Conservation (phyloP, 1,139 yeast species). For the Zygosaccharomyces sapae region DNA sequence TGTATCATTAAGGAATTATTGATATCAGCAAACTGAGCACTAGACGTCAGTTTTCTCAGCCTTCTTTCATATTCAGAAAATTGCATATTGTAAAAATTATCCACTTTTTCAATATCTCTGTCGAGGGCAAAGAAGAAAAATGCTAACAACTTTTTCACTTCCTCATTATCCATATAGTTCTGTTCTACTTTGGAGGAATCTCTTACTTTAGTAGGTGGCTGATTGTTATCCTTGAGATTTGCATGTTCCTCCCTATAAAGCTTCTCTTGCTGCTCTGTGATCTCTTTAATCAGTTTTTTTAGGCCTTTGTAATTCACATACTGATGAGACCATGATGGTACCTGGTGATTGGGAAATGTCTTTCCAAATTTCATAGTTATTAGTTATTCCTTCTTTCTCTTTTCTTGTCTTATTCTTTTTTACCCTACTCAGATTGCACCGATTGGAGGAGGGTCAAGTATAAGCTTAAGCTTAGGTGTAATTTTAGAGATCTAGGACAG, state of each 20-base stretch:
- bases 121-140: constrained; percentile 77
- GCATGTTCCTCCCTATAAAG: constrained; percentile 23
- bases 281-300: constrained; percentile 70
- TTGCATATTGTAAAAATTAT: constrained; percentile 70
- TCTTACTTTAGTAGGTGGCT: constrained; percentile 19
- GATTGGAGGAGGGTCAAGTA: background rate
- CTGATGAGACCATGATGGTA: constrained; percentile 82
- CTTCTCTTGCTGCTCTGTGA: constrained; percentile 36
- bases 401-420: background rate
- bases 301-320: constrained; percentile 84
- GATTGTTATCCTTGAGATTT: constrained; percentile 10
- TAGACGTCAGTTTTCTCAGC: constrained; percentile 46
- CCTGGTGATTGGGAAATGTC: constrained; percentile 75
- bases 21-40: constrained; percentile 33
- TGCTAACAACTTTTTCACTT: constrained; percentile 46
- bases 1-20: constrained; percentile 24
- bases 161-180: constrained; percentile 37
- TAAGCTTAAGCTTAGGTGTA: background rate
- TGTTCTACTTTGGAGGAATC: constrained; percentile 16
- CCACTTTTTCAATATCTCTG: constrained; percentile 76
- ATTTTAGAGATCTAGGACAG: background rate
- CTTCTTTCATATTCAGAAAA: constrained; percentile 71
- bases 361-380: constrained; percentile 76
- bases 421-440: background rate
- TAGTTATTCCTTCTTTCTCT: background rate